Conservation (phyloP, 495 filamentous ascomycete genomes). For the Talaromyces nanjingensis region DNA sequence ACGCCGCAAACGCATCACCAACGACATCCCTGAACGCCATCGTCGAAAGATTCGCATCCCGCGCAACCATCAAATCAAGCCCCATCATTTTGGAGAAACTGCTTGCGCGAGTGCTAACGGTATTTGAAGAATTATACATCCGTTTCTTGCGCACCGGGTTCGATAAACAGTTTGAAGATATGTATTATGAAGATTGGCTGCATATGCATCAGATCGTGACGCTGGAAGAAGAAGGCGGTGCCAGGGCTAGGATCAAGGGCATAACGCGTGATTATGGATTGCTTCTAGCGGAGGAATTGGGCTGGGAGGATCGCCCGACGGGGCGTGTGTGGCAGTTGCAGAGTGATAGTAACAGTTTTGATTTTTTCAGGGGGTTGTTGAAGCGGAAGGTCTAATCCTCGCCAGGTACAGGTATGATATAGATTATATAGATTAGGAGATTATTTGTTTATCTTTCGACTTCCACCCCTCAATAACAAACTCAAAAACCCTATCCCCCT, state of each 20-base stretch:
- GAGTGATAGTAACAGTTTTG: constrained; percentile 97
- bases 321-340: constrained; percentile 79
- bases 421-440: neutral
- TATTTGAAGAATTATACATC: constrained; percentile 71
- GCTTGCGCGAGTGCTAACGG: constrained; percentile 72
- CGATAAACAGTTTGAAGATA: constrained; percentile 58
- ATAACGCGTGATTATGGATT: constrained; percentile 87
- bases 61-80: constrained; percentile 14
- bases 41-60: constrained; percentile 31
- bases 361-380: constrained; percentile 88
- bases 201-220: constrained; percentile 87
- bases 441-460: neutral
- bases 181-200: constrained; percentile 85
- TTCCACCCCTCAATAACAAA: constrained; percentile 21
- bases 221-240: constrained; percentile 75
- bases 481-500: constrained; percentile 49
- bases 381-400: constrained; percentile 60
- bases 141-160: constrained; percentile 70
- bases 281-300: constrained; percentile 74
- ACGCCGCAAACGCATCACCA: constrained; percentile 77
- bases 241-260: constrained; percentile 72
- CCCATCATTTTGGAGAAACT: constrained; percentile 74
- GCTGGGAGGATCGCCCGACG: constrained; percentile 61
- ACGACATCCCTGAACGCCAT: constrained; percentile 82
- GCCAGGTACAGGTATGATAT: neutral